Evolutionary conservation across 345 rosid species (phyloP), one percentile per base, ranked within the genome.

Genomic region (Melaleuca quinquenervia): DNA sequence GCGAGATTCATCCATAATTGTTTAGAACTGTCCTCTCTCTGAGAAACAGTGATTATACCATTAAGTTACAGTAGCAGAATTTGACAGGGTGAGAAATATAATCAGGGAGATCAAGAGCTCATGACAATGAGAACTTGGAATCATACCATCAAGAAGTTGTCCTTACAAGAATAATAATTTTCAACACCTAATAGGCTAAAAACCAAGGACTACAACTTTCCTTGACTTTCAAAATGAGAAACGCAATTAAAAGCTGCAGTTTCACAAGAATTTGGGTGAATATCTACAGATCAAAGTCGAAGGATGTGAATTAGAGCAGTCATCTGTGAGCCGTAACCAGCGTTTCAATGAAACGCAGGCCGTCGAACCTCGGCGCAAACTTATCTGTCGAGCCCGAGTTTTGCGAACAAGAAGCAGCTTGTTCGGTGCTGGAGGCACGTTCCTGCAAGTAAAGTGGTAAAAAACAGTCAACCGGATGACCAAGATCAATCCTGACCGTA

Each of bases 291-390:
- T 44, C 11, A 18, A 20, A 41, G 45, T 50, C 82, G 27, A 52
- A 52, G 18, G 50, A 75, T 20, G 27, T 18, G 36, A 9, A 15
- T 48, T 20, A 36, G 36, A 18, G n/a, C 27, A 14, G 62, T 92
- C 84, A 96, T 90, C 98, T 91, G 84, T 96, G 99, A 89, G 95
- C 95, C 51, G 99, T 96, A 82, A 96, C 89, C 90, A 96, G 92
- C n/a, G 98, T 95, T 89, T 95, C 98, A 15, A 96, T 95, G 89
- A 95, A 96, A 87, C 95, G 90, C 86, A 96, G 90, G 9, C 98
- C 99, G 58, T 96, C 97, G 85, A 94, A 95, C 86, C 94, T 94
- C 12, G 98, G 96, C 50, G 95, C 93, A 83, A 95, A 96, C 90
- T 95, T 95, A 2, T 94, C 93, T 1, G 91, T 87, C 12, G 92